A percentile compares a stretch with the other conserved stretches of the same genome.
Evolutionary conservation across 2,329 filamentous ascomycete genomes (phyloP).

Genomic region (Coccinonectria pachysandricola): DNA sequence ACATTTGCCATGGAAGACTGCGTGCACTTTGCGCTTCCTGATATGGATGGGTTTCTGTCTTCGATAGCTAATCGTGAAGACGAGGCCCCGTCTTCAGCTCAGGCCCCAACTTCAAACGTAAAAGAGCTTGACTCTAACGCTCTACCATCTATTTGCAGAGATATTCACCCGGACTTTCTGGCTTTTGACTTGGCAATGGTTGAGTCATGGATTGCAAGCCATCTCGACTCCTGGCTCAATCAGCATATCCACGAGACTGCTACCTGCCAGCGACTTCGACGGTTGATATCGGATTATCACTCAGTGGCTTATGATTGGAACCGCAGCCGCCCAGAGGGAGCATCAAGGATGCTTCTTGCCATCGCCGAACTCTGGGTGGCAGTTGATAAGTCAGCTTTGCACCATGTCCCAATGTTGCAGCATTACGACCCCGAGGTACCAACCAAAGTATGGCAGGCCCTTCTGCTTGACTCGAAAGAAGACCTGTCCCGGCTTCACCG

Average conservation of each 20-base stretch:
- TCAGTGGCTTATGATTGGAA: conserved; percentile 23
- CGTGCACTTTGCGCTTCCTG: conserved; percentile 4
- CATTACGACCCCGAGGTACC: conserved; percentile 39
- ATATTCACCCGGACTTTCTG: neutral
- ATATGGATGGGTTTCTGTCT: conserved; percentile 6
- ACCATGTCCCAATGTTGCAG: conserved; percentile 27
- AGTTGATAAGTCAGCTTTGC: conserved; percentile 36
- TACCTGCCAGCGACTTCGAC: too few species aligned
- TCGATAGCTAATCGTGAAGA: conserved; percentile 1
- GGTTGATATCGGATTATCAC: too few species aligned
- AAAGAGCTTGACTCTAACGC: fast-evolving
- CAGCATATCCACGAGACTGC: too few species aligned
- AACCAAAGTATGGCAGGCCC: conserved; percentile 25
- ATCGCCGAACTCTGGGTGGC: conserved; percentile 49
- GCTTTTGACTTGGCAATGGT: conserved; percentile 26
- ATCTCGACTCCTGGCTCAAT: conserved; percentile 30
- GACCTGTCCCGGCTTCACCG: conserved; percentile 35
- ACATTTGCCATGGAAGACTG: conserved; percentile 1
- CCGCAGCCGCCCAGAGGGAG: conserved; percentile 28
- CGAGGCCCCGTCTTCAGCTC: neutral
- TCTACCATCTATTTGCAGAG: conserved; percentile 1
- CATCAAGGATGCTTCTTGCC: conserved; percentile 46
- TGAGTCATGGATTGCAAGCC: conserved; percentile 37
- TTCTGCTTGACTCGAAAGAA: conserved; percentile 32
- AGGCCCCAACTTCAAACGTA: conserved; percentile 5